Evolutionary conservation across 345 rosid species (phyloP).

Genomic region (Eucalyptus pauciflora): DNA sequence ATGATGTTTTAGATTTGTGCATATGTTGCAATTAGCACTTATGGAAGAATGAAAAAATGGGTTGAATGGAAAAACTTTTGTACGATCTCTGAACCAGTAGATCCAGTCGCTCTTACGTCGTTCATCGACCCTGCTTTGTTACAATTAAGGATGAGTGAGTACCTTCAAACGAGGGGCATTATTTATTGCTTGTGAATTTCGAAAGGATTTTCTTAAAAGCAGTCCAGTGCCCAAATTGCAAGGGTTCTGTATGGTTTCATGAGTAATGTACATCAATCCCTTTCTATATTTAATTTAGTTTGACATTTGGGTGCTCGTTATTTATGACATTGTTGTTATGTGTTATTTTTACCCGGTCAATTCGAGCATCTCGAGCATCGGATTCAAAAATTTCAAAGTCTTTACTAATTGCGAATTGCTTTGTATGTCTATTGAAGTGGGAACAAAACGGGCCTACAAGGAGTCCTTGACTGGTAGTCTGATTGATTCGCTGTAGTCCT

Average conservation of each 20-base stretch:
- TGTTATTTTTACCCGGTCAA: background rate
- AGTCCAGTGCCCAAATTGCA: background rate
- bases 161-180: background rate
- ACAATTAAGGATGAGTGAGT: background rate
- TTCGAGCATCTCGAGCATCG: background rate
- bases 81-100: background rate
- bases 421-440: background rate
- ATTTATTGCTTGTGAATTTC: background rate
- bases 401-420: background rate
- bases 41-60: background rate
- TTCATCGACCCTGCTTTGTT: background rate
- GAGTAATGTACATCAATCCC: background rate
- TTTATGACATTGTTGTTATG: background rate
- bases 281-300: background rate
- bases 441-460: background rate
- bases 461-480: background rate
- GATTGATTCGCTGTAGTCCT: background rate
- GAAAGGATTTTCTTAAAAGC: background rate
- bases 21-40: background rate
- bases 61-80: background rate
- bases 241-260: background rate
- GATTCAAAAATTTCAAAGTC: background rate
- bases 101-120: background rate
- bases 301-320: background rate
- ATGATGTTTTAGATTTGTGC: background rate